Evolutionary conservation across 305 asterid genomes (phyloP).

Genomic region (Solanum hybrid): DNA sequence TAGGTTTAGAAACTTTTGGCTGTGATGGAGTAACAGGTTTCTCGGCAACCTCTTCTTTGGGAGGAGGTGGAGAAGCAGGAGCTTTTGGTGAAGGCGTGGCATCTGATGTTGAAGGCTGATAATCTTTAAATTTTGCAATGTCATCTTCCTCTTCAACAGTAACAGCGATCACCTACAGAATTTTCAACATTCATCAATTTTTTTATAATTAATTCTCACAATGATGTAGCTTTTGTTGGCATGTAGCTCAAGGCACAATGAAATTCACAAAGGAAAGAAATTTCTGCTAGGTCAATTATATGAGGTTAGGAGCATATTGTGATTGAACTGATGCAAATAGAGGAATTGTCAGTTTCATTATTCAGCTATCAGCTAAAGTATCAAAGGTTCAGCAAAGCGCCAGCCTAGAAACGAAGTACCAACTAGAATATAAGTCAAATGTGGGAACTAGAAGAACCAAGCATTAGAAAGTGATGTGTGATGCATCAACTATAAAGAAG

Average conservation of each 20-base stretch:
- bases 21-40: conserved; percentile 50
- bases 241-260: not conserved
- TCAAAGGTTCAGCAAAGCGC: not conserved
- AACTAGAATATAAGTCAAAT: not conserved
- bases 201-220: not conserved
- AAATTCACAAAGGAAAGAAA: not conserved
- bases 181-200: not conserved
- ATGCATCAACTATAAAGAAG: not conserved
- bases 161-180: conserved; percentile 61
- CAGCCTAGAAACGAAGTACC: not conserved
- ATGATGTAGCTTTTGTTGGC: not conserved
- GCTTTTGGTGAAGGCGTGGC: conserved; percentile 53
- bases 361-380: not conserved
- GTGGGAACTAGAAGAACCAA: not conserved
- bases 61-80: conserved; percentile 56
- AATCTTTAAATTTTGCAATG: conserved; percentile 74
- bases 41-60: conserved; percentile 50
- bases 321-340: not conserved
- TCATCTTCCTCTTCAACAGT: conserved; percentile 97
- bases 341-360: not conserved
- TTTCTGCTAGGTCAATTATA: not conserved
- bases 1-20: conserved; percentile 56
- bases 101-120: conserved; percentile 62
- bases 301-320: not conserved
- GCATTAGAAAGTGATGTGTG: not conserved